These are phyloP conservation scores for Geosmithia flava DNA, from an alignment of 2,329 filamentous ascomycete genomes.

Conservation along the genomic window DNA sequence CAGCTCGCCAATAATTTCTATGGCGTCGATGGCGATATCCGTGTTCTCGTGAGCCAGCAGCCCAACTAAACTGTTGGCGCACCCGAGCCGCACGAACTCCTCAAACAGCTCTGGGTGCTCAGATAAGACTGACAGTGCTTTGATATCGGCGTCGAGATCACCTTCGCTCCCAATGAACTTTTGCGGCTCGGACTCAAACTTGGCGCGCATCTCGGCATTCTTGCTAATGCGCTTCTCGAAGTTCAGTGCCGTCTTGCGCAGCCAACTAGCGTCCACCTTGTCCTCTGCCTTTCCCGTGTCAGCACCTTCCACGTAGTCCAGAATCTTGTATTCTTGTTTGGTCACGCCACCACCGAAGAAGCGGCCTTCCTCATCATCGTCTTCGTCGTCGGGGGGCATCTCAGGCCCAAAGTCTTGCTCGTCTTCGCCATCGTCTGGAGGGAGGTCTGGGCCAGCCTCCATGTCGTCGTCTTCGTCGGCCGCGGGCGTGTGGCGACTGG, in stretches of 20 bases:
- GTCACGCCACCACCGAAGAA: constrained; percentile 93
- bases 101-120: constrained; percentile 77
- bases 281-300: constrained; percentile 31
- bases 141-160: constrained; percentile 81
- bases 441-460: constrained; percentile 29
- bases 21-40: constrained; percentile 84
- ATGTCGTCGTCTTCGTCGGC: constrained; percentile 28
- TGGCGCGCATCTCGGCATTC: constrained; percentile 80
- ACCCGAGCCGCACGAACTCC: constrained; percentile 67
- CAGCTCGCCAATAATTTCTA: constrained; percentile 81
- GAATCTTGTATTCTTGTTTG: constrained; percentile 64
- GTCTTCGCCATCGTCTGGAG: constrained; percentile 36
- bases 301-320: constrained; percentile 69
- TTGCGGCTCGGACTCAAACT: constrained; percentile 65
- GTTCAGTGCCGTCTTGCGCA: constrained; percentile 66
- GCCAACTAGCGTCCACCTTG: constrained; percentile 73
- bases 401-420: constrained; percentile 26
- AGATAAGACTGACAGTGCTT: constrained; percentile 71
- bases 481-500: constrained; percentile 31
- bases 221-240: constrained; percentile 87
- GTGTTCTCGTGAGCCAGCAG: constrained; percentile 91
- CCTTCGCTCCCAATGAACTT: constrained; percentile 82
- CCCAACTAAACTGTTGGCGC: constrained; percentile 60
- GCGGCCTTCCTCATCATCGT: constrained; percentile 79
- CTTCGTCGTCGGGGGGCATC: constrained; percentile 29